These are phyloP conservation scores for Phytophthora sp. DNA, from an alignment of 352 stramenopile genomes.

Conservation along the genomic window DNA sequence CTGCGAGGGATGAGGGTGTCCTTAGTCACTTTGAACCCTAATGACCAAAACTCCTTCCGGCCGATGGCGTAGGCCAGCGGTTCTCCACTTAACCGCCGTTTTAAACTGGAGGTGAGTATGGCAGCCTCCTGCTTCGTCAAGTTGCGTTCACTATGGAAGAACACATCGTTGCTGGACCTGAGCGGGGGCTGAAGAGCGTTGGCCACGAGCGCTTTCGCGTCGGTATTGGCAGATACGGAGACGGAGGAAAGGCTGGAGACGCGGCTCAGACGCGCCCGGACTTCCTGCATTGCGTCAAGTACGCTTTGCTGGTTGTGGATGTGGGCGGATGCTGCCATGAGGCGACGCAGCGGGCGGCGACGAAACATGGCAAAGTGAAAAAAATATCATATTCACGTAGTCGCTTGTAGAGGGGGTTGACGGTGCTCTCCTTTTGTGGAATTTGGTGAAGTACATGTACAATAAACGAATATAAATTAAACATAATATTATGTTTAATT, in stretches of 20 bases:
- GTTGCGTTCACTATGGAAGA: constrained; percentile 57
- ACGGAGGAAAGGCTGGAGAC: not conserved
- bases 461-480: no score
- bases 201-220: constrained; percentile 67
- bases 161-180: constrained; percentile 53
- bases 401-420: not conserved
- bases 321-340: constrained; percentile 1
- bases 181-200: constrained; percentile 52
- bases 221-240: constrained; percentile 21
- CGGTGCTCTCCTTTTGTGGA: no score
- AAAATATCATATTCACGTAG: no score
- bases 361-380: constrained; percentile 9
- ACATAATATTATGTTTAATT: no score
- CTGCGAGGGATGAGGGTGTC: constrained; percentile 83
- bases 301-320: constrained; percentile 30
- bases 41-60: constrained; percentile 80
- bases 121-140: constrained; percentile 46
- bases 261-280: constrained; percentile 29
- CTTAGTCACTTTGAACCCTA: constrained; percentile 55
- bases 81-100: constrained; percentile 48
- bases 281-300: constrained; percentile 26
- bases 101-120: constrained; percentile 25
- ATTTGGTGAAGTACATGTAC: no score
- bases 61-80: constrained; percentile 77
- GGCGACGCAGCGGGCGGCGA: not conserved